These are phyloP conservation scores for Emmonsiellopsis sp. DNA, from an alignment of 2,329 filamentous ascomycete species.

Conservation along the genomic window DNA sequence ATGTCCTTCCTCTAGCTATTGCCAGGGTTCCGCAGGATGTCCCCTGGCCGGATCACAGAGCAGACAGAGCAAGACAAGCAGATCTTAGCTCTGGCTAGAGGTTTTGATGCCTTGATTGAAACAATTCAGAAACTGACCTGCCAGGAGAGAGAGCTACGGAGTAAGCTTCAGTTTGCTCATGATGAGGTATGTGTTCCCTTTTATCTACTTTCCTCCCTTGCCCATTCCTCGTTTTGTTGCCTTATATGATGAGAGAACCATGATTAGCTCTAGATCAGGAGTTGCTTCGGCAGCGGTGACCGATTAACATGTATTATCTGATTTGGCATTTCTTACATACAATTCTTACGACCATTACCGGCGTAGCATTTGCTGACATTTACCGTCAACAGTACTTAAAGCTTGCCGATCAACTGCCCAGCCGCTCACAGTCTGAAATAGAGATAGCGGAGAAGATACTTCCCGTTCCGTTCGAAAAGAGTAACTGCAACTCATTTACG, in stretches of 20 bases:
- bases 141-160: conserved; percentile 30
- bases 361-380: conserved; percentile 19
- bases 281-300: conserved; percentile 53
- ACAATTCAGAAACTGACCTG: conserved; percentile 29
- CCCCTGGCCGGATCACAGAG: conserved; percentile 21
- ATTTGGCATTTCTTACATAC: conserved; percentile 28
- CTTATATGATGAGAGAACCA: conserved; percentile 40
- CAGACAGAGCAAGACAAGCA: conserved; percentile 25
- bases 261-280: conserved; percentile 80
- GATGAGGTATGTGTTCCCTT: conserved; percentile 26
- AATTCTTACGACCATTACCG: background rate
- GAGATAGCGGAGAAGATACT: conserved; percentile 3
- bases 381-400: conserved; percentile 23
- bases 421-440: conserved; percentile 12
- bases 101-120: conserved; percentile 34
- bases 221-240: conserved; percentile 1
- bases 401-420: conserved; percentile 22
- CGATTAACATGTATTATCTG: conserved; percentile 50
- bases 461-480: background rate
- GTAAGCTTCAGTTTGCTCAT: conserved; percentile 28
- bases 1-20: background rate
- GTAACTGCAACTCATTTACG: background rate
- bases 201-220: conserved; percentile 2
- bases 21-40: conserved; percentile 15
- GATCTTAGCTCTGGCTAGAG: conserved; percentile 27